These are phyloP conservation scores for Dacryopinax spathularia DNA, from an alignment of 768 basidiomycete genomes.

Conservation along the genomic window DNA sequence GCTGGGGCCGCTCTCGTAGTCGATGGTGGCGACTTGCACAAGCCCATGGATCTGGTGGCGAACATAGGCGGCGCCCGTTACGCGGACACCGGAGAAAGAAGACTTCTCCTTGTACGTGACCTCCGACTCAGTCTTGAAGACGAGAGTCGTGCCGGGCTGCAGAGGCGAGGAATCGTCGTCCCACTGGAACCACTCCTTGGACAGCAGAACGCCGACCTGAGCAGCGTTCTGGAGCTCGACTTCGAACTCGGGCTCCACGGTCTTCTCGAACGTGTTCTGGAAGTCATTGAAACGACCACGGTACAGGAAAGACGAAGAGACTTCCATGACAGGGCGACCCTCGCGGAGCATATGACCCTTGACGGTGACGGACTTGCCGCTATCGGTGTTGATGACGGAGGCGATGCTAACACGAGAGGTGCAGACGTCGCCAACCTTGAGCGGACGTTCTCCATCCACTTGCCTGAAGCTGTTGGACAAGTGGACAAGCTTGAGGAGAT, in stretches of 20 bases:
- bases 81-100: constrained; percentile 64
- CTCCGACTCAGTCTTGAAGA: constrained; percentile 79
- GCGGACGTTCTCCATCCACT: constrained; percentile 57
- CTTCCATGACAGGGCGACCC: constrained; percentile 75
- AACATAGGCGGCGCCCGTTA: constrained; percentile 73
- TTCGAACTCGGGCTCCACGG: constrained; percentile 77
- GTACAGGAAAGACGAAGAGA: constrained; percentile 90
- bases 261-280: constrained; percentile 88
- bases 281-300: constrained; percentile 89
- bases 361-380: constrained; percentile 86
- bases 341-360: constrained; percentile 69
- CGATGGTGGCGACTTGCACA: constrained; percentile 75
- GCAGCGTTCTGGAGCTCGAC: constrained; percentile 64
- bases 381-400: constrained; percentile 78
- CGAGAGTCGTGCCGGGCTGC: constrained; percentile 62
- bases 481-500: constrained; percentile 89
- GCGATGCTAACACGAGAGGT: constrained; percentile 76
- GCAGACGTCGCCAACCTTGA: constrained; percentile 79
- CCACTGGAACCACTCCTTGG: constrained; percentile 98
- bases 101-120: constrained; percentile 85
- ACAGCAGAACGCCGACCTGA: constrained; percentile 75
- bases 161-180: constrained; percentile 67
- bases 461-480: constrained; percentile 93
- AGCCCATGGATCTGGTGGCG: constrained; percentile 78
- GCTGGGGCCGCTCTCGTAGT: constrained; percentile 73